phyloP scores from a whole-genome alignment of 2,329 filamentous ascomycete genomes.

The Pseudogymnoascus destructans region DNA sequence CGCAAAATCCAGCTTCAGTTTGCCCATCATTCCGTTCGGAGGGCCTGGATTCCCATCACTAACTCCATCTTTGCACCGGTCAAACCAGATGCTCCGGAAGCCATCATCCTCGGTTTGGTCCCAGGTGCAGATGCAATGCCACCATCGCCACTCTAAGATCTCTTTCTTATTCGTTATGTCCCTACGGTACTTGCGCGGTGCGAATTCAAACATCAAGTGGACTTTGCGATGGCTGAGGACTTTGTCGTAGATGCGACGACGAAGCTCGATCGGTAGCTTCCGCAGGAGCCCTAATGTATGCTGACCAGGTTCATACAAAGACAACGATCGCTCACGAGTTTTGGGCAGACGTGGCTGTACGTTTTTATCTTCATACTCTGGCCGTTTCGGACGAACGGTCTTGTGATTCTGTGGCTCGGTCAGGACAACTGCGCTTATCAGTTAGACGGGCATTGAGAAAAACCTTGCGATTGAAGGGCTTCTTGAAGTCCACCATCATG shows the following conservation, averaged over 20 bases:
- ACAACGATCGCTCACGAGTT: not conserved
- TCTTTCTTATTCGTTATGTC: constrained; percentile 12
- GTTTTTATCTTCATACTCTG: not conserved
- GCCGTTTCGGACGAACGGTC: not conserved
- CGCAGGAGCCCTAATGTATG: constrained; percentile 8
- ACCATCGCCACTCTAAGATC: constrained; percentile 16
- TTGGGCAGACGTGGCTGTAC: constrained; percentile 2
- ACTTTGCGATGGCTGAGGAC: constrained; percentile 13
- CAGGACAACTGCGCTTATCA: not conserved
- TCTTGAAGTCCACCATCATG: constrained; percentile 6
- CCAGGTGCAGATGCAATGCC: constrained; percentile 14
- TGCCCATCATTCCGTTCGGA: constrained; percentile 13
- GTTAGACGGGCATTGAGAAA: not conserved
- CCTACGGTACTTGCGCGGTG: constrained; percentile 12
- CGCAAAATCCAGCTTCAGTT: constrained; percentile 16
- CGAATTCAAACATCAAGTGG: constrained; percentile 3
- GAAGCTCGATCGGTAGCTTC: constrained; percentile 16
- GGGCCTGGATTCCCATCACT: constrained; percentile 7
- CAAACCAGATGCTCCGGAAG: constrained; percentile 15
- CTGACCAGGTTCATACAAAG: not conserved
- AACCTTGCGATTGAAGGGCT: not conserved
- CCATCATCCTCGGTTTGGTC: constrained; percentile 12
- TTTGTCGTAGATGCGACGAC: constrained; percentile 16
- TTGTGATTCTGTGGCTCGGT: not conserved
- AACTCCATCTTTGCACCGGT: constrained; percentile 12